These are phyloP conservation scores for Ophiostoma sp. DNA, from an alignment of 2,329 filamentous ascomycete genomes.

Conservation along the genomic window DNA sequence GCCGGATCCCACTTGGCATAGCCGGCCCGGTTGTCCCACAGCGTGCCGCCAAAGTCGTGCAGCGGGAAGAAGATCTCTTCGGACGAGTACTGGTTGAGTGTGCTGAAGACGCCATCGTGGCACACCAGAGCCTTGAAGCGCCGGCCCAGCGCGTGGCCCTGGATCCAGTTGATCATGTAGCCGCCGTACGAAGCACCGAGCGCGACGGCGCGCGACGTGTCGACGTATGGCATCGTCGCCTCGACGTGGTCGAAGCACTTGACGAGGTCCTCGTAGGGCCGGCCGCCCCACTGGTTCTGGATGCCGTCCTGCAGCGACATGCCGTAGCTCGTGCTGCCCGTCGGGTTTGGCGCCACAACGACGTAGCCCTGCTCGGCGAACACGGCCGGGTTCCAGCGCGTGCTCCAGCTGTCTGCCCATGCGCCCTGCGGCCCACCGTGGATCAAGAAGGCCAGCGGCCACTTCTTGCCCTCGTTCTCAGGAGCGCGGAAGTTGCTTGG, in stretches of 20 bases:
- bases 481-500: conserved; percentile 61
- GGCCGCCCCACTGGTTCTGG: conserved; percentile 73
- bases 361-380: conserved; percentile 87
- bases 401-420: conserved; percentile 71
- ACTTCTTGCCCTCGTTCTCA: conserved; percentile 50
- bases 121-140: conserved; percentile 84
- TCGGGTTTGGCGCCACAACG: conserved; percentile 75
- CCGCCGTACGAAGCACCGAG: conserved; percentile 71
- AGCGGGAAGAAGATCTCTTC: conserved; percentile 67
- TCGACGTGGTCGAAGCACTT: conserved; percentile 70
- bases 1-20: conserved; percentile 69
- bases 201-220: conserved; percentile 63
- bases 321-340: conserved; percentile 76
- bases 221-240: conserved; percentile 60
- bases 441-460: conserved; percentile 72
- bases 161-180: conserved; percentile 86
- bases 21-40: conserved; percentile 56
- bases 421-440: conserved; percentile 78
- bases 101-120: conserved; percentile 81
- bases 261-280: conserved; percentile 77
- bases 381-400: conserved; percentile 78
- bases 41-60: conserved; percentile 59
- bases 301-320: conserved; percentile 74
- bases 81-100: conserved; percentile 57
- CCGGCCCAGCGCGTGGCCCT: conserved; percentile 75